A percentile compares a stretch with the other conserved stretches of the same genome.
These are phyloP conservation scores for Colletotrichum neosansevieriae DNA, from an alignment of 2,329 filamentous ascomycete species.

Conservation along the genomic window DNA sequence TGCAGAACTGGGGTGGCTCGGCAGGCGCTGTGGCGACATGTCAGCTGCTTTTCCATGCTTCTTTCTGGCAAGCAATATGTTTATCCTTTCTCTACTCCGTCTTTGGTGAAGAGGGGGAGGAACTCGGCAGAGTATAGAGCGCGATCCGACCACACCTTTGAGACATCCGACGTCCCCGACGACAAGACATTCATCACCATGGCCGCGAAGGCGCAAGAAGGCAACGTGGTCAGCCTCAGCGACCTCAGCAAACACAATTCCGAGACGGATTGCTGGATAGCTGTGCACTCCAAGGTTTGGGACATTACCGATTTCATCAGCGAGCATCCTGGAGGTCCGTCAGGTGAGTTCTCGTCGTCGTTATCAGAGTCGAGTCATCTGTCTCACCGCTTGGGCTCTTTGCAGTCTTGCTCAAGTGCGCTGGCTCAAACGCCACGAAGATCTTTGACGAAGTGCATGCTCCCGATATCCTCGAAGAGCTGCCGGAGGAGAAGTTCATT, in stretches of 20 bases:
- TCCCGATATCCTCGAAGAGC: conserved; percentile 45
- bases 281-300: conserved; percentile 76
- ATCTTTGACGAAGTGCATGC: conserved; percentile 51
- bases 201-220: conserved; percentile 9
- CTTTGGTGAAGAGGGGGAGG: background rate
- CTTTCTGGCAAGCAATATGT: background rate
- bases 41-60: background rate
- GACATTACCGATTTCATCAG: conserved; percentile 75
- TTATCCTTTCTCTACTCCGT: background rate
- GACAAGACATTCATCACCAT: background rate
- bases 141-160: background rate
- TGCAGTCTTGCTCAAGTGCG: conserved; percentile 57
- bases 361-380: background rate
- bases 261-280: conserved; percentile 71
- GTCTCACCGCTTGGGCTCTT: conserved; percentile 46
- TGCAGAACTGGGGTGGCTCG: background rate
- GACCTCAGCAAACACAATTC: conserved; percentile 62
- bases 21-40: background rate
- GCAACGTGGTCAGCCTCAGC: conserved; percentile 41
- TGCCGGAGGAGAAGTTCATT: conserved; percentile 44
- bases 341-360: conserved; percentile 44
- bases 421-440: conserved; percentile 50
- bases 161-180: background rate
- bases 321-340: conserved; percentile 52
- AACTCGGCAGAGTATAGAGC: background rate